Base-by-base conservation (phyloP, 192 early-diverging fungal genomes). In the Spizellomyces sp. region DNA sequence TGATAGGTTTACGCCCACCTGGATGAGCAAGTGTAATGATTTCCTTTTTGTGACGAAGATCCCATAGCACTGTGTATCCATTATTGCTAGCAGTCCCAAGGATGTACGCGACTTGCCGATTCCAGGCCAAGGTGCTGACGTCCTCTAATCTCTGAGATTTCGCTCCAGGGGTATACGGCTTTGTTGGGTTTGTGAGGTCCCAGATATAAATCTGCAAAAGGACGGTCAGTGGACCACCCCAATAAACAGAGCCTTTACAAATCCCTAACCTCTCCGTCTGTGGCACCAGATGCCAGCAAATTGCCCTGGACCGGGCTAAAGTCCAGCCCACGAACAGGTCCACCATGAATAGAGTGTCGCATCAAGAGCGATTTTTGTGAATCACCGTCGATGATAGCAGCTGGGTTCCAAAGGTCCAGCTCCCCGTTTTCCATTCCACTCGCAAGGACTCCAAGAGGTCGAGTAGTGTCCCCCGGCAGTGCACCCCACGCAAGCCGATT, bases 381-480 rank as follows among this genome's bases (percentile, higher is more conserved):
- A 50, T 86, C 83, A 65, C 85, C 87, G 55, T 84, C 86, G 9
- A 95, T 73, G 58, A 98, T 90, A 36, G 83, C 82, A 17, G 78
- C 70, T 8, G 94, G 88, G 78, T 96, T 87, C 94, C 94, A 99
- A 36, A 98, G 71, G 43, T 87, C 81, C 57, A 99, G 79, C 72
- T 95, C 94, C 46, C 97, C 95, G 80, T 91, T 96, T 77, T 97
- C 96, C 85, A 96, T 86, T 19, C 97, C 97, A 67, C 94, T 93
- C 5, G 94, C 97, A 66, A 99, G 79, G 9, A 96, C 81, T 58
- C 96, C 95, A 54, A 87, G 78, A 44, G 89, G 76, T 45, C 83
- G 75, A 50, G 73, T 48, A 17, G 62, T 74, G 64, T 67, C 66
- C 62, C 60, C 73, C 22, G 70, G 63, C 5, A 70, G 70, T 58